Evolutionary conservation across 2,329 filamentous ascomycete species (phyloP).

Genomic region (Aspergillus piperis): DNA sequence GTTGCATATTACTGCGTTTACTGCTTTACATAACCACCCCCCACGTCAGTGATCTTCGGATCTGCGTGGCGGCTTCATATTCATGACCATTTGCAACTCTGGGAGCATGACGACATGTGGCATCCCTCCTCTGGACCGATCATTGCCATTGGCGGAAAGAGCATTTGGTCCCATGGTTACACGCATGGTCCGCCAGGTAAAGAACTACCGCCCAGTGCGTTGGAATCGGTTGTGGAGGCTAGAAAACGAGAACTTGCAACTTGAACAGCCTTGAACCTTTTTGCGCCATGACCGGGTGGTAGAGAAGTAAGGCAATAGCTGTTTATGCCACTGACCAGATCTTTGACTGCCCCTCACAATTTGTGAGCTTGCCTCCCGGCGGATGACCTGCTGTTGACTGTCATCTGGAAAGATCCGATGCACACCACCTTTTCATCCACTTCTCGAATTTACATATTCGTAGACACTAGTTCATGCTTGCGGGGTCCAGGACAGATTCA

Average conservation of each 20-base stretch:
- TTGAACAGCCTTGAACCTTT: neutral
- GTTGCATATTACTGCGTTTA: neutral
- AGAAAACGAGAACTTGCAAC: neutral
- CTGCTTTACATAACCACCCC: conserved; percentile 9
- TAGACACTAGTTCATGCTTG: neutral
- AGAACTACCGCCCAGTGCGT: neutral
- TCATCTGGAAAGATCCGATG: conserved; percentile 1
- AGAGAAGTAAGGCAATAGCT: neutral
- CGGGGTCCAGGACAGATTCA: neutral
- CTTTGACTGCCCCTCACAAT: neutral
- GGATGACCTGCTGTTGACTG: neutral
- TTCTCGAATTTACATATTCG: neutral
- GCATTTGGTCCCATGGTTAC: conserved; percentile 11
- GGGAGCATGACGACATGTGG: conserved; percentile 17
- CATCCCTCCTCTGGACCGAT: neutral
- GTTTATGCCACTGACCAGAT: neutral
- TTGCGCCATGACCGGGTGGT: neutral
- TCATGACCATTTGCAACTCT: conserved; percentile 10
- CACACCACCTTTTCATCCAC: neutral
- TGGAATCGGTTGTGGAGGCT: neutral
- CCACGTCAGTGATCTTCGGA: conserved; percentile 33
- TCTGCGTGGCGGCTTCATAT: conserved; percentile 20
- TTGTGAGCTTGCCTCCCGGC: neutral
- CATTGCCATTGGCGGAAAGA: conserved; percentile 5
- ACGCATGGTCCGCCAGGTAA: conserved; percentile 4